Percentiles rank a stretch among this genome's conserved stretches.
phyloP scores from a whole-genome alignment of 2,329 filamentous ascomycete genomes.

The Diatrype stigma region DNA sequence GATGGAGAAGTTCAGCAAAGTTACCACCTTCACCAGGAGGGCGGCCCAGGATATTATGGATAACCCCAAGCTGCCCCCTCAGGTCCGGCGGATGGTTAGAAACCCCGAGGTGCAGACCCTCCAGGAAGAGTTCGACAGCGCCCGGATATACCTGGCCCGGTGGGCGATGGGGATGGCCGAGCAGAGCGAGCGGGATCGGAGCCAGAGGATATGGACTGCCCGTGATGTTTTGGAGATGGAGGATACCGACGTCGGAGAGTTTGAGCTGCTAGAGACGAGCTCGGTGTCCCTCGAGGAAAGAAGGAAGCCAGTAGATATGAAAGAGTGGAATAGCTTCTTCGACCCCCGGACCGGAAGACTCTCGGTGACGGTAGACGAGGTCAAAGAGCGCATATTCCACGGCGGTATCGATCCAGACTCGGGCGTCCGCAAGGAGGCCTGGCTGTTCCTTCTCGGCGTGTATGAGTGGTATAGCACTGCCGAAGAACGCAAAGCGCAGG shows the following conservation, averaged over 20 bases:
- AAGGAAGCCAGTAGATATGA: slow-evolving; percentile 70
- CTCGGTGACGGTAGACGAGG: slow-evolving; percentile 79
- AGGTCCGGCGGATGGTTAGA: slow-evolving; percentile 76
- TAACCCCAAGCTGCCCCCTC: slow-evolving; percentile 84
- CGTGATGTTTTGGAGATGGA: slow-evolving; percentile 90
- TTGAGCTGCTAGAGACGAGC: slow-evolving; percentile 82
- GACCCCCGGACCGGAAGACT: slow-evolving; percentile 70
- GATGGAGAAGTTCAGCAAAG: slow-evolving; percentile 93
- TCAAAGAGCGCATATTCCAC: slow-evolving; percentile 96
- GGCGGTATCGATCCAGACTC: slow-evolving; percentile 86
- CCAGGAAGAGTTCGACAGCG: slow-evolving; percentile 96
- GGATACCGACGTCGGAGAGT: slow-evolving; percentile 90
- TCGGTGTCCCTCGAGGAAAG: slow-evolving; percentile 71
- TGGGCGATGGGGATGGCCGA: slow-evolving; percentile 99
- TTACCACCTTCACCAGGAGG: slow-evolving; percentile 89
- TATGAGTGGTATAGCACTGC: slow-evolving; percentile 88
- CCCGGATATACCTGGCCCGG: slow-evolving; percentile 84
- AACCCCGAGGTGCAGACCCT: slow-evolving; percentile 94
- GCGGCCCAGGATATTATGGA: slow-evolving; percentile 91
- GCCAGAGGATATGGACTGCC: slow-evolving; percentile 87
- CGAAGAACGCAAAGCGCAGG: slow-evolving; percentile 77
- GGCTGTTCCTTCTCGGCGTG: slow-evolving; percentile 89
- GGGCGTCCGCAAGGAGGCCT: slow-evolving; percentile 91
- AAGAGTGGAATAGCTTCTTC: slow-evolving; percentile 92
- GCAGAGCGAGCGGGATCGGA: slow-evolving; percentile 84